Conservation (phyloP, 1,284 basidiomycete genomes). For the Fistulinella cinereoalba region DNA sequence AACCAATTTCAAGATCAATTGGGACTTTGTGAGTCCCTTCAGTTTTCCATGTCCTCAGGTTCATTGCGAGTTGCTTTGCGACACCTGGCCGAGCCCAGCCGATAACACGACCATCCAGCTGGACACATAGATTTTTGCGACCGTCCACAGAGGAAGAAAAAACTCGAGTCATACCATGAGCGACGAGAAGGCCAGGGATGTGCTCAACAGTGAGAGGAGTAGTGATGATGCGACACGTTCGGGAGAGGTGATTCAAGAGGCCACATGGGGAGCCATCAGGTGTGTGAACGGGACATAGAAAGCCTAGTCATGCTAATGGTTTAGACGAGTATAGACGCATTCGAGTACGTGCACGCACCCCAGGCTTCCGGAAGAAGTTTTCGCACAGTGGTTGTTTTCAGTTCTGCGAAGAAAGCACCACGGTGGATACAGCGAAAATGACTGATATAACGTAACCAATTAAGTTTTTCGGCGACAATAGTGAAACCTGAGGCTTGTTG, state of each 20-base stretch:
- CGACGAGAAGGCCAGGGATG: slow-evolving; percentile 79
- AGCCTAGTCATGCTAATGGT: slow-evolving; percentile 52
- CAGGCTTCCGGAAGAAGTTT: slow-evolving; percentile 98
- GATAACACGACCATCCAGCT: slow-evolving; percentile 92
- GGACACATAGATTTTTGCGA: slow-evolving; percentile 80
- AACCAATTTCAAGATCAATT: slow-evolving; percentile 93
- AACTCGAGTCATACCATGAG: slow-evolving; percentile 93
- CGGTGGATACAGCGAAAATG: slow-evolving; percentile 99
- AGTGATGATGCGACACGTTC: slow-evolving; percentile 91
- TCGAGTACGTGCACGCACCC: slow-evolving; percentile 53
- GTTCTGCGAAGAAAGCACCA: slow-evolving; percentile 98
- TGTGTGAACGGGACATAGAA: slow-evolving; percentile 98
- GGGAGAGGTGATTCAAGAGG: slow-evolving; percentile 94
- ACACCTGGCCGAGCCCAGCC: slow-evolving; percentile 88
- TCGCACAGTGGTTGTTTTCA: slow-evolving; percentile 97
- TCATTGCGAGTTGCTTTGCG: slow-evolving; percentile 78
- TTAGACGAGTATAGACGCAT: slow-evolving; percentile 1
- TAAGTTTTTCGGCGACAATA: slow-evolving; percentile 98
- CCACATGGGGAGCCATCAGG: slow-evolving; percentile 98
- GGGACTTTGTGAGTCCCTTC: slow-evolving; percentile 83
- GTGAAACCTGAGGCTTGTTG: slow-evolving; percentile 98
- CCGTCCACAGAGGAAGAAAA: slow-evolving; percentile 81
- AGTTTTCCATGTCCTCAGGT: slow-evolving; percentile 94
- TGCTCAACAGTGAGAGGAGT: slow-evolving; percentile 72
- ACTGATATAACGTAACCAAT: slow-evolving; percentile 97